Conservation (phyloP, 345 rosid genomes). For the Pistacia integerrima region DNA sequence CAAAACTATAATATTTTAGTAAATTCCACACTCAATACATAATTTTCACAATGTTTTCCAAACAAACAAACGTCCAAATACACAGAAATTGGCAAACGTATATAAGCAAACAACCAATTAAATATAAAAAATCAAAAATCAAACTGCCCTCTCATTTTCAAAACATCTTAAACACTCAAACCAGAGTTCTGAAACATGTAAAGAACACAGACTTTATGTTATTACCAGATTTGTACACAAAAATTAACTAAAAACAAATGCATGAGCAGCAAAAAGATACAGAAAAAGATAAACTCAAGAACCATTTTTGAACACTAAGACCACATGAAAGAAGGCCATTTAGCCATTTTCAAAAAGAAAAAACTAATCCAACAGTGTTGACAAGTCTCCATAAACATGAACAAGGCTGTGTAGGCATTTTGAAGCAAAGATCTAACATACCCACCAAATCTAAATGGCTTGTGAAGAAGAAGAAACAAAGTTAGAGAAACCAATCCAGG, state of each 20-base stretch:
- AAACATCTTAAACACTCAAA: not conserved
- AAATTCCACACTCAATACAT: constrained; percentile 2
- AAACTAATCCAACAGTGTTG: not conserved
- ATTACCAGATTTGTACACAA: not conserved
- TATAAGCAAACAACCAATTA: not conserved
- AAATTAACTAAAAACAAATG: not conserved
- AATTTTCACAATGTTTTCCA: not conserved
- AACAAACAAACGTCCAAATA: not conserved
- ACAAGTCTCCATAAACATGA: not conserved
- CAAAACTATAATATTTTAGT: not conserved
- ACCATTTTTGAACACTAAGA: constrained; percentile 12
- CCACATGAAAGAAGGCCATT: not conserved
- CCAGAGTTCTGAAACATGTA: constrained; percentile 2
- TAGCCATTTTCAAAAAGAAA: not conserved
- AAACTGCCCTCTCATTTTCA: not conserved
- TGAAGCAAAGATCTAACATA: constrained; percentile 15
- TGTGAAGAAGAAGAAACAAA: constrained; percentile 25
- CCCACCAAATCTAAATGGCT: constrained; percentile 36
- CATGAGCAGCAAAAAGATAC: not conserved
- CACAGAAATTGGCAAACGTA: not conserved
- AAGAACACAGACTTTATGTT: not conserved
- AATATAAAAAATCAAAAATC: not conserved
- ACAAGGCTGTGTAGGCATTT: constrained; percentile 2
- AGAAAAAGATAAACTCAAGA: not conserved
- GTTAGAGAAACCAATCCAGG: constrained; percentile 33